Evolutionary conservation across 352 stramenopile genomes (phyloP), one percentile per base, ranked within the genome.

Genomic region (Phytophthora niederhauseri): DNA sequence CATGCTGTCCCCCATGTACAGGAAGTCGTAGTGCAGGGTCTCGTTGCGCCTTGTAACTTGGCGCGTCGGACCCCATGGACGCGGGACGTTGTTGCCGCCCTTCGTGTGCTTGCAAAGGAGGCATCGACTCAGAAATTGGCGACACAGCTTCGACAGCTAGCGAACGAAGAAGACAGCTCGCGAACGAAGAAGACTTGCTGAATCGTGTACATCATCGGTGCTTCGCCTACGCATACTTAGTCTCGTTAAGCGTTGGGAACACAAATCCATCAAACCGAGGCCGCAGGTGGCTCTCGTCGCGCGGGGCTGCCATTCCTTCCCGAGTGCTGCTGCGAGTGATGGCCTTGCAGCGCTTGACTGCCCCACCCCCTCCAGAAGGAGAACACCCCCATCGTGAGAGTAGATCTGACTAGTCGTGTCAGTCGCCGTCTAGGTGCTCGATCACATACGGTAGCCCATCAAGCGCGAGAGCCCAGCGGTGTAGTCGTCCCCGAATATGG

Each of bases 1-100:
- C 19, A 45, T 52, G 15, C 36, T 52, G 1, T n/a, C 11, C 20
- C 55, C 55, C 36, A 61, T 61, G 17, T 61, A 61, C 5, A 61
- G 38, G 24, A 52, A 53, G 14, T 61, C 55, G 12, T 43, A 61
- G 17, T 61, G 54, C 17, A 61, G 19, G 1, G 52, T 34, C 3
- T 61, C 36, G 19, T 61, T 51, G 11, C 34, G 34, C 3, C 11
- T 17, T 15, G 36, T 38, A 6, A 22, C 36, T 24, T 51, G 34
- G 14, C 38, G 52, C 14, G 36, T 61, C n/a, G 54, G 54, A 9
- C 36, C 22, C 54, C 34, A 36, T 6, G 54, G 3, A 1, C 17
- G 41, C 14, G 41, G 15, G n/a, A 49, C 22, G 14, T 41, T 52
- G n/a, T 52, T 36, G 1, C 54, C 54, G 20, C 36, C 36, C 36